Base-by-base conservation (phyloP, 805 yeast species). In the Citeromyces matritensis region DNA sequence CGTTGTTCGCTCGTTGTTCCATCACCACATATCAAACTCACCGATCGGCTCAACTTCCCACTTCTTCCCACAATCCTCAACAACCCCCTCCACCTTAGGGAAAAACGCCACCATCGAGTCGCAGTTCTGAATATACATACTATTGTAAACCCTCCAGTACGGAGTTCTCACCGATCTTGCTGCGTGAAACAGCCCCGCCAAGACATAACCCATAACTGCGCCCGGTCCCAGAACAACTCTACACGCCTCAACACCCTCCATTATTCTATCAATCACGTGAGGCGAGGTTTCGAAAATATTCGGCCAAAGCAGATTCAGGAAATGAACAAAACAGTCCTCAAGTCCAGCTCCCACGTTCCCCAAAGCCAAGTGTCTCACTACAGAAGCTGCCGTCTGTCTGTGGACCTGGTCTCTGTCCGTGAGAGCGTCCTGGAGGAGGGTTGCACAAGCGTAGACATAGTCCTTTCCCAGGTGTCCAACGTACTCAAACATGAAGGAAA, bases 271-370 rank as follows among this genome's bases (percentile, higher is more conserved):
- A 35, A 86, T 85, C 9, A 86, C 96, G 51, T 91, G 99, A 0
- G 97, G 97, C 0, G 96, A 85, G 1, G 95, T 81, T 50, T 88
- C 99, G 48, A 72, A 85, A 2, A 91, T 60, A 48, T 91, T 91
- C 2, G 99, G 98, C 53, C 85, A 55, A 13, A 91, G 51, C 31
- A 86, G 59, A 47, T 91, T 84, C 45, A 91, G 56, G 36, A 75
- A 67, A 49, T 91, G 95, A 8, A 83, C 48, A 57, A 91, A 84
- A 0, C 84, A 81, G 40, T 78, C 93, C 41, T 83, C 94, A 34
- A 66, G 61, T 0, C 86, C 85, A 3, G 60, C 47, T 1, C 95
- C 95, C 15, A 65, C 56, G 45, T 88, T 74, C 11, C 85, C 77
- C 23, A 85, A 49, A 0, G 95, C 84, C 49, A 91, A 60, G 42